Percentiles rank a stretch among this genome's conserved stretches.
phyloP scores from a whole-genome alignment of 352 stramenopile species.

The Pythium apleroticum region DNA sequence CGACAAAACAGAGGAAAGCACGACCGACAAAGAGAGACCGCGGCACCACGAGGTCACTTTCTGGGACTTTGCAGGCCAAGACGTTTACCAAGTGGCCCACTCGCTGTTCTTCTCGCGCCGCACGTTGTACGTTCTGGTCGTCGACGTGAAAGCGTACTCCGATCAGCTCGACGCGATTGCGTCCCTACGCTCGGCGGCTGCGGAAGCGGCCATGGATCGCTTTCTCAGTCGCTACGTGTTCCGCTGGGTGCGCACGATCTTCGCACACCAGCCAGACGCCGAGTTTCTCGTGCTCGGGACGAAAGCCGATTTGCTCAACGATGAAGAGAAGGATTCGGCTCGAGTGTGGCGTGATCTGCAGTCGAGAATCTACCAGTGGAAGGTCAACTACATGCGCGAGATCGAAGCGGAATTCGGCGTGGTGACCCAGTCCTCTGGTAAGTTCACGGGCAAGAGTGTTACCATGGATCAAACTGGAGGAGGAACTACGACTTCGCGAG shows the following conservation, averaged over 20 bases:
- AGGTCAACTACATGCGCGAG: too few relatives aligned
- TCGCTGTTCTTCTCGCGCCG: not conserved
- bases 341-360: too few relatives aligned
- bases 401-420: too few relatives aligned
- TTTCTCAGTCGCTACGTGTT: not conserved
- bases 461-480: too few relatives aligned
- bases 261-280: not conserved
- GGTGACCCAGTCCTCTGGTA: too few relatives aligned
- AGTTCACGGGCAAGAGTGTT: too few relatives aligned
- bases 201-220: not conserved
- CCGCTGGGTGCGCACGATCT: slow-evolving; percentile 8
- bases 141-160: slow-evolving; percentile 5
- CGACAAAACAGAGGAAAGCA: too few relatives aligned
- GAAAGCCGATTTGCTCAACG: not conserved
- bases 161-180: not conserved
- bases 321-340: too few relatives aligned
- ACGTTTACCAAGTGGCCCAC: not conserved
- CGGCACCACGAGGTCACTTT: not conserved
- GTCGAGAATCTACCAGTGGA: too few relatives aligned
- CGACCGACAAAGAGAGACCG: too few relatives aligned
- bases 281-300: slow-evolving; percentile 9
- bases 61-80: slow-evolving; percentile 6
- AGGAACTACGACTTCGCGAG: too few relatives aligned
- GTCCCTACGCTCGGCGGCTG: not conserved
- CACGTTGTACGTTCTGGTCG: not conserved